Evolutionary conservation across 306 rosid species (phyloP).

Genomic region (Malus orientalis): DNA sequence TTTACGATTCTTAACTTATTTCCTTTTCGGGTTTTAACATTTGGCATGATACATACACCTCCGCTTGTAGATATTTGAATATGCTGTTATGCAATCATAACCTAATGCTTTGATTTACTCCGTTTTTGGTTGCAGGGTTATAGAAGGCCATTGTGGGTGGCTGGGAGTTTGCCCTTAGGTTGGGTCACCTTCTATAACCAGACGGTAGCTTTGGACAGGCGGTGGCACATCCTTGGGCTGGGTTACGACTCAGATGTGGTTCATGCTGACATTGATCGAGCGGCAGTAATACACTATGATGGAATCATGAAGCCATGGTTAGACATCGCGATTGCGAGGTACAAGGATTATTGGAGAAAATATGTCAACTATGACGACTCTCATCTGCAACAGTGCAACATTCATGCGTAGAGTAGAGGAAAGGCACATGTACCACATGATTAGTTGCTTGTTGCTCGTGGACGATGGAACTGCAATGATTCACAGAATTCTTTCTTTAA

Average conservation of each 20-base stretch:
- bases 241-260: constrained; percentile 47
- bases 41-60: background rate
- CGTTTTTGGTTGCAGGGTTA: constrained; percentile 51
- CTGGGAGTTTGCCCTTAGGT: constrained; percentile 80
- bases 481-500: constrained; percentile 43
- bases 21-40: background rate
- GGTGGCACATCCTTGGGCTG: constrained; percentile 83
- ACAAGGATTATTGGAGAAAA: constrained; percentile 69
- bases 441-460: background rate
- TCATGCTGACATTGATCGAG: constrained; percentile 43
- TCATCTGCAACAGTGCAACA: constrained; percentile 78
- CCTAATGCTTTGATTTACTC: constrained; percentile 11
- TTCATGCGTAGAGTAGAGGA: constrained; percentile 35
- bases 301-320: constrained; percentile 96
- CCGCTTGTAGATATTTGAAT: background rate
- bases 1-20: background rate
- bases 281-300: constrained; percentile 83
- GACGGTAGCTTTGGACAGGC: constrained; percentile 53
- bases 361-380: constrained; percentile 49
- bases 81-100: background rate
- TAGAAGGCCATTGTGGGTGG: constrained; percentile 55
- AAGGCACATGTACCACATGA: background rate
- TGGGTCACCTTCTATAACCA: constrained; percentile 86
- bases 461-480: constrained; percentile 7
- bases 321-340: constrained; percentile 65